phyloP scores from a whole-genome alignment of 129 eudicot species.

The Smallanthus sonchifolius region DNA sequence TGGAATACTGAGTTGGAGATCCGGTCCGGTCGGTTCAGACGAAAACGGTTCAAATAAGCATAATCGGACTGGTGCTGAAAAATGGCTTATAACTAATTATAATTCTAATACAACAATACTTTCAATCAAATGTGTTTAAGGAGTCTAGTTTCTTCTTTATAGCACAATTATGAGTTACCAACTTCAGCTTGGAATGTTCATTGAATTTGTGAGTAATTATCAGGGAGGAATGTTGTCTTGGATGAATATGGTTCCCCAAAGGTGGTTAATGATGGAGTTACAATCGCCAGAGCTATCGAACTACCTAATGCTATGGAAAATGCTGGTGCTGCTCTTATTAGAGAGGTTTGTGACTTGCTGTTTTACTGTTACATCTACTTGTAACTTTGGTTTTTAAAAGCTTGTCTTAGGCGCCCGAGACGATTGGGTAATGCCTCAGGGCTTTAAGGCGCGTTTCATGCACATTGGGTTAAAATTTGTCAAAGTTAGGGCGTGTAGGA shows the following conservation, averaged over 20 bases:
- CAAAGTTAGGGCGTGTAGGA: neutral
- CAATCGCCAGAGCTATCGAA: constrained; percentile 96
- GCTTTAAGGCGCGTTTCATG: too few relatives aligned
- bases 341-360: constrained; percentile 55
- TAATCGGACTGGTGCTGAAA: too few relatives aligned
- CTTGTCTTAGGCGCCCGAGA: neutral
- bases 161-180: neutral
- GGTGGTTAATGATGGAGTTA: constrained; percentile 96
- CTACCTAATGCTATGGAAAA: constrained; percentile 95
- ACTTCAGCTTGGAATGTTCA: neutral
- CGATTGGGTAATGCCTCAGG: too few relatives aligned
- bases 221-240: constrained; percentile 94
- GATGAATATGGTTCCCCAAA: constrained; percentile 87
- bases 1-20: too few relatives aligned
- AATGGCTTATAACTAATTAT: neutral
- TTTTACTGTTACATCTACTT: neutral
- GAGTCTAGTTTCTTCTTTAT: too few relatives aligned
- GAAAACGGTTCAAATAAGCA: too few relatives aligned
- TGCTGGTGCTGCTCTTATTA: constrained; percentile 96
- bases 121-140: neutral
- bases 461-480: neutral
- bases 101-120: neutral
- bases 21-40: too few relatives aligned
- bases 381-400: neutral
- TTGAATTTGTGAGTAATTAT: neutral